Base-by-base conservation (phyloP, 2,329 filamentous ascomycete species). In the Penicillium carneum region DNA sequence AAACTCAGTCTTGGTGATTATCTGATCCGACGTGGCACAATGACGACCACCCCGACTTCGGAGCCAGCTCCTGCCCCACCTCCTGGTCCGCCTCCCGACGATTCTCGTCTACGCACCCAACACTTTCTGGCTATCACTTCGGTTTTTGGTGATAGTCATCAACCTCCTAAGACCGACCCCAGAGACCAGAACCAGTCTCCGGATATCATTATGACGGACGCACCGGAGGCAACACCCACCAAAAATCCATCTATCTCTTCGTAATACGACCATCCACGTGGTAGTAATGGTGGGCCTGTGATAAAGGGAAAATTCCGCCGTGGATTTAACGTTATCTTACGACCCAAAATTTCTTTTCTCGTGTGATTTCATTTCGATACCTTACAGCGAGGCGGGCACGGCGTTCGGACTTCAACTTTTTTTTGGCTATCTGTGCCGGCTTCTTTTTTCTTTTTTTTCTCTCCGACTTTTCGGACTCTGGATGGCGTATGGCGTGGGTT, bases 1-100 rank as follows among this genome's bases (percentile, higher is more conserved):
- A 83, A 83, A 63, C 74, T 83, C 49, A 83, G 80, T 64, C 68
- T 84, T 20, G 81, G 81, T 46, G 82, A 84, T 64, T 84, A 84
- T 63, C 74, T 82, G 56, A 81, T 74, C 51, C 77, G 78, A 54
- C 75, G 79, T 52, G 75, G 76, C 11, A 79, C 77, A 18, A 66
- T 79, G 63, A 29, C 57, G 45, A 71, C 73, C 14, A 78, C 79
- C 0, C 79, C 79, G 7, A 76, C 75, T 0, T 70, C 73, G 5
- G 80, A 82, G 16, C 42, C 52, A 16, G 33, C 31, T 48, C 23
- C 53, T 45, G 9, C 16, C 7, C 42, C 39, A 11, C 12, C 33
- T 20, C 18, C 56, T 38, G 47, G 12, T 12, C 33, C 47, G 9
- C 9, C 20, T 26, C 14, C 14, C 26, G 14, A 14, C 20, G 47